Evolutionary conservation across 2,329 filamentous ascomycete genomes (phyloP).

Genomic region (Pseudogymnoascus pannorum): DNA sequence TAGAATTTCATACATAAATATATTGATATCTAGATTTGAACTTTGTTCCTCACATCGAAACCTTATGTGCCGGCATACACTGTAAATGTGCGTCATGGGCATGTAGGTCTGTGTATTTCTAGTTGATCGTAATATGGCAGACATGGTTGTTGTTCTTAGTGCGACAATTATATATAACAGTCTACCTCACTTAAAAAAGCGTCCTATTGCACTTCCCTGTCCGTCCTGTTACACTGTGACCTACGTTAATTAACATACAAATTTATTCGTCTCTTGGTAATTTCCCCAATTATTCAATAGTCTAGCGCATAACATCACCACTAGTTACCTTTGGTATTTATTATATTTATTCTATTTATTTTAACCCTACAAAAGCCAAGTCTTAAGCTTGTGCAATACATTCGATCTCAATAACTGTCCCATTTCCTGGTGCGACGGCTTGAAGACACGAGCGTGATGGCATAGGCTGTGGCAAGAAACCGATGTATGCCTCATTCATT

Average conservation of each 20-base stretch:
- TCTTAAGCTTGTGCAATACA: slow-evolving; percentile 35
- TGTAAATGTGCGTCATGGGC: neutral
- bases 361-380: neutral
- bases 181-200: neutral
- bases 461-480: slow-evolving; percentile 36
- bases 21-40: neutral
- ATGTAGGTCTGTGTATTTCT: neutral
- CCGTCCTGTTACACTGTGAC: neutral
- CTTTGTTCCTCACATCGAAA: neutral
- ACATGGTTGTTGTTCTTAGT: neutral
- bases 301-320: too few relatives aligned
- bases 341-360: neutral
- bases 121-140: neutral
- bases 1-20: neutral
- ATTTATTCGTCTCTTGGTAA: neutral
- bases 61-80: neutral
- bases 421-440: slow-evolving; percentile 32
- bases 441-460: slow-evolving; percentile 36
- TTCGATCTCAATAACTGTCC: slow-evolving; percentile 38
- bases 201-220: neutral
- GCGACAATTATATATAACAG: neutral
- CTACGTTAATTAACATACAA: neutral
- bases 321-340: too few relatives aligned
- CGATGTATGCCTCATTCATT: slow-evolving; percentile 37
- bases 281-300: neutral